Evolutionary conservation across 2,329 filamentous ascomycete genomes (phyloP).

Genomic region (Cercospora canescens): DNA sequence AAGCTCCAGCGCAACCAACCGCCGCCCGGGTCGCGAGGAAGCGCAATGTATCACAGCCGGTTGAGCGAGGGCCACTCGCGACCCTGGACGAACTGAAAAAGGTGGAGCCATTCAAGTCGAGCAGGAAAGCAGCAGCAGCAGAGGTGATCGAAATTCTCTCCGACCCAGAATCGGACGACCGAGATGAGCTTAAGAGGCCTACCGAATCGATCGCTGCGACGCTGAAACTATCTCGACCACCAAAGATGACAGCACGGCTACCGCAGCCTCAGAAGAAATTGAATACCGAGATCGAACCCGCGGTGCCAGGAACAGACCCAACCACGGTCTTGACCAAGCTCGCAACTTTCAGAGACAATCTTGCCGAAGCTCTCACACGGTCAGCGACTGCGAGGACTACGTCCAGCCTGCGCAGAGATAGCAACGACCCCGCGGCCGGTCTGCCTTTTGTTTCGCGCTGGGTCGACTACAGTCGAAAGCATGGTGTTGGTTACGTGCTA

Average conservation of each 20-base stretch:
- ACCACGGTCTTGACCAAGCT: conserved; percentile 47
- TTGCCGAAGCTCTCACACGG: conserved; percentile 45
- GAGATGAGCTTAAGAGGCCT: conserved; percentile 20
- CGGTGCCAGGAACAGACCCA: conserved; percentile 45
- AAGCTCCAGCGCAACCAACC: conserved; percentile 11
- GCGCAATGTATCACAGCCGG: conserved; percentile 25
- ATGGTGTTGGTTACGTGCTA: conserved; percentile 79
- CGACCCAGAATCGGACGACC: conserved; percentile 33
- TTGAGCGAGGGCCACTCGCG: conserved; percentile 30
- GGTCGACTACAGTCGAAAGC: conserved; percentile 88
- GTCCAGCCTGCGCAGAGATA: conserved; percentile 15
- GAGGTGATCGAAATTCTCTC: conserved; percentile 40
- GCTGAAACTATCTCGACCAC: conserved; percentile 32
- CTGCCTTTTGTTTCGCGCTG: conserved; percentile 68
- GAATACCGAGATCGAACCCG: conserved; percentile 17
- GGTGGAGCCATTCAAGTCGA: conserved; percentile 29
- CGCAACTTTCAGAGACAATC: conserved; percentile 47
- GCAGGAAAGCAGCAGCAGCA: conserved; percentile 27
- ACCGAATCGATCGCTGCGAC: conserved; percentile 11
- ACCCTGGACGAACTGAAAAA: conserved; percentile 36
- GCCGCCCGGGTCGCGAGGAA: conserved; percentile 25
- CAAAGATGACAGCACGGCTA: conserved; percentile 30
- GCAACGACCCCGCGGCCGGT: conserved; percentile 37
- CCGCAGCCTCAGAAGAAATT: conserved; percentile 25
- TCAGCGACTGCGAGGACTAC: conserved; percentile 26